Base-by-base conservation (phyloP, 1,284 basidiomycete species). In the Sanghuangporus weigelae region DNA sequence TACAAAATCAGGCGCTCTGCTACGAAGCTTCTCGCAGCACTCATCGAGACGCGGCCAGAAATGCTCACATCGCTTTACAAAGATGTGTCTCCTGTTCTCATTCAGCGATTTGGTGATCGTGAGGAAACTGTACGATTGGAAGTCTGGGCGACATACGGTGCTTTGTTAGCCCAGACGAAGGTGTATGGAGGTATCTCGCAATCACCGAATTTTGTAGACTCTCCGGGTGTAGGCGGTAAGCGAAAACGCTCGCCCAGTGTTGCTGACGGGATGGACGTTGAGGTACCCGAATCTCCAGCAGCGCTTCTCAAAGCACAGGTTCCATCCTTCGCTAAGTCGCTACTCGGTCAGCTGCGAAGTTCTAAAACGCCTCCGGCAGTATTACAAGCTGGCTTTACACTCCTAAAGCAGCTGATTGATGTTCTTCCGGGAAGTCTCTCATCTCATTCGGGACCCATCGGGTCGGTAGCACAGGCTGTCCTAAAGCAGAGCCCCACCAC, bases 121-220 rank as follows among this genome's bases (percentile, higher is more conserved):
- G 97, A 99, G 76, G 93, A 95, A 71, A 96, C 92, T 14, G 97
- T 99, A 19, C 86, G 93, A n/a, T 78, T 97, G 19, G 96, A 99
- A 74, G 82, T 98, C 7, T 95, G 96, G 85, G 80, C 89, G 0
- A 92, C 96, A 0, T 96, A 96, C 71, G 84, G 85, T 26, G 77
- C 84, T 0, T 80, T 98, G 23, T 80, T 98, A 46, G 89, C 82
- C 64, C 95, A 96, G 76, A 95, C 94, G 0, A 81, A 82, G n/a
- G 76, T 90, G 51, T 91, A 92, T 68, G 84, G 90, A 42, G 84
- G 85, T 11, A 71, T 81, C 65, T 49, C 57, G 14, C 62, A 59
- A 38, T 38, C 49, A 14, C 8, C 57, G 16, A 75, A 71, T 57
- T 79, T 80, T 56, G 87, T 85, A 19, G 81, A 81, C 31, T 81